Evolutionary conservation across 2,329 filamentous ascomycete species (phyloP), one percentile per base, ranked within the genome.

Genomic region (Monosporascus cannonballus): DNA sequence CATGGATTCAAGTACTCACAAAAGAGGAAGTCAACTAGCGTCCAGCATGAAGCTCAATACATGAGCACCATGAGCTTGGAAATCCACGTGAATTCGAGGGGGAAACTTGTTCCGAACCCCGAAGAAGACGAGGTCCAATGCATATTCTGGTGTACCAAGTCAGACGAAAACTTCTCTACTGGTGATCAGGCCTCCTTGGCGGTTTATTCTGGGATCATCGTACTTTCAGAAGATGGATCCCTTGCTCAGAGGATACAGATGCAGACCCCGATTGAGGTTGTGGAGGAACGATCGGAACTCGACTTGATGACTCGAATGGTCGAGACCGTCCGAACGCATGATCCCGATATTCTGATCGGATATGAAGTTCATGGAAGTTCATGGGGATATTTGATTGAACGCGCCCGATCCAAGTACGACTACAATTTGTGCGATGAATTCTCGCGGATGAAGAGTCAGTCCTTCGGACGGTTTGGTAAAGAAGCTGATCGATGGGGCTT

Each of bases 11-110:
- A 92, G 66, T 96, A 89, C 67, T 90, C 87, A 0, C 90, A 92
- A 60, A 89, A 85, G 64, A 78, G 80, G 56, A 83, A 84, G 59
- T 85, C 85, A 1, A 88, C 86, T 0, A 90, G 85, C 59, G 84
- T 95, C 18, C 83, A 90, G 63, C 89, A 93, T 59, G 90, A 95
- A 67, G 85, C 84, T 3, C 89, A 94, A 61, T 96, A 96, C 67
- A 97, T 99, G 94, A 96, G 89, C 60, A 90, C 87, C 18, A 92
- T 99, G 89, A 95, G 91, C 59, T 71, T 99, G 6, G 94, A 99
- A 67, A 73, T 97, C 4, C 93, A 99, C 66, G 86, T 95, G 56
- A 96, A 96, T 61, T 94, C 88, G 4, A 81, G 93, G 52, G 90
- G 84, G 6, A 84, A 83, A 48, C 77, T 96, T 8, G 81, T 90